Evolutionary conservation across 2,329 filamentous ascomycete species (phyloP), one percentile per base, ranked within the genome.

Genomic region (Shiraia bambusicola): DNA sequence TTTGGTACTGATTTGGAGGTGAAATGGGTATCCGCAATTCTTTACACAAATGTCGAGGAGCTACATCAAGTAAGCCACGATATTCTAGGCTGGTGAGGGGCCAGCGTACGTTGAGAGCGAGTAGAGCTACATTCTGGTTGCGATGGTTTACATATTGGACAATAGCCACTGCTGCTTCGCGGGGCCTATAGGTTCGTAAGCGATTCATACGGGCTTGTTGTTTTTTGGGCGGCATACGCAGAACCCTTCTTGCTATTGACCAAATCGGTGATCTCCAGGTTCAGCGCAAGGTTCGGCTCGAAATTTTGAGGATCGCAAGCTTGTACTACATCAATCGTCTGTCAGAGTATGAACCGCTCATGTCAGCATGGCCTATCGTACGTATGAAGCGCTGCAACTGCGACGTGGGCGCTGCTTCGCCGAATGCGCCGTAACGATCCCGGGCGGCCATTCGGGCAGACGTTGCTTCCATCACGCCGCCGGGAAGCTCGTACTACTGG

Each of bases 21-120:
- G 93, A 71, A 98, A 98, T 1, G 93, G 91, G 68, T 98, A 98
- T 59, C 93, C 93, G 78, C 93, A 98, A 74, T 98, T 98, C 77
- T 98, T 98, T 71, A 97, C 93, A 71, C 93, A 97, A 51, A 97
- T 97, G 69, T 98, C 93, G 66, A 98, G 87, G 55, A 98, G 82
- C 74, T 85, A 60, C 43, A 25, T 22, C 2, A 31, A 37, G 65
- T 68, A 39, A 68, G 59, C 49, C 19, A 22, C 19, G 4, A 8
- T 22, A 22, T 8, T 22, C n/a, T 15, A 26, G 40, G 16, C 15
- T 28, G 28, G 34, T 35, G 50, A 36, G 37, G 49, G 52, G 48
- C 38, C 34, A 37, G 68, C 76, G 50, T 75, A 82, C 79, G 61
- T 77, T 84, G 63, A 97, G 79, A 45, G 93, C 92, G 45, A 97